Evolutionary conservation across 805 yeast genomes (phyloP).

Genomic region (Sungouiozyma intestinalis): DNA sequence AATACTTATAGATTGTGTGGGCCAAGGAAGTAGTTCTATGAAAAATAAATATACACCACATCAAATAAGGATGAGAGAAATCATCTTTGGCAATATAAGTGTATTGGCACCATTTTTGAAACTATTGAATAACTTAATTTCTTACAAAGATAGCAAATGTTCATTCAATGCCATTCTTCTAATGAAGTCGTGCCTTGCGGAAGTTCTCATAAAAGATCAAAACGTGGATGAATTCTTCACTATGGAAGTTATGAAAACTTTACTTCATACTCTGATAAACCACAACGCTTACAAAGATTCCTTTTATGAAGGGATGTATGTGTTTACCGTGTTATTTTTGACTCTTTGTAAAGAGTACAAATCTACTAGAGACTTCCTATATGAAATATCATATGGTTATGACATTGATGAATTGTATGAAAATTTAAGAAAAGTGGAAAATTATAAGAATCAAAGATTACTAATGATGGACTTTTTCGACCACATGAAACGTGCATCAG

Average conservation of each 20-base stretch:
- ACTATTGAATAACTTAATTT: slow-evolving; percentile 63
- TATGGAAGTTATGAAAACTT: slow-evolving; percentile 50
- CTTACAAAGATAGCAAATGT: slow-evolving; percentile 83
- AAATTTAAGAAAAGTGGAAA: slow-evolving; percentile 51
- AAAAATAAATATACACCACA: slow-evolving; percentile 36
- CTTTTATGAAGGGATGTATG: slow-evolving; percentile 85
- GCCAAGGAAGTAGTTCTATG: slow-evolving; percentile 52
- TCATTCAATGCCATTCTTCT: slow-evolving; percentile 82
- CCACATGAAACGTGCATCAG: slow-evolving; percentile 39
- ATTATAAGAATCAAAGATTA: slow-evolving; percentile 69
- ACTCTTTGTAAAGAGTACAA: slow-evolving; percentile 60
- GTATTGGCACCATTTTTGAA: slow-evolving; percentile 71
- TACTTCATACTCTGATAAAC: slow-evolving; percentile 54
- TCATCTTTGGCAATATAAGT: slow-evolving; percentile 52
- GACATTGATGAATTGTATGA: slow-evolving; percentile 56
- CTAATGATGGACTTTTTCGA: slow-evolving; percentile 69
- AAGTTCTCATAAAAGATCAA: slow-evolving; percentile 55
- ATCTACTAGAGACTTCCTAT: slow-evolving; percentile 52
- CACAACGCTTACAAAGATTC: slow-evolving; percentile 78
- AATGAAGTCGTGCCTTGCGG: slow-evolving; percentile 61
- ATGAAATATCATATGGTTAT: slow-evolving; percentile 45
- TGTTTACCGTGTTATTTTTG: slow-evolving; percentile 70
- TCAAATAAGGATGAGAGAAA: slow-evolving; percentile 53
- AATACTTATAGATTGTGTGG: slow-evolving; percentile 75
- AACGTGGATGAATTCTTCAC: slow-evolving; percentile 58